Percentiles rank a stretch among this genome's conserved stretches.
phyloP scores from a whole-genome alignment of 164 flowering plant genomes.

The Sedum album region DNA sequence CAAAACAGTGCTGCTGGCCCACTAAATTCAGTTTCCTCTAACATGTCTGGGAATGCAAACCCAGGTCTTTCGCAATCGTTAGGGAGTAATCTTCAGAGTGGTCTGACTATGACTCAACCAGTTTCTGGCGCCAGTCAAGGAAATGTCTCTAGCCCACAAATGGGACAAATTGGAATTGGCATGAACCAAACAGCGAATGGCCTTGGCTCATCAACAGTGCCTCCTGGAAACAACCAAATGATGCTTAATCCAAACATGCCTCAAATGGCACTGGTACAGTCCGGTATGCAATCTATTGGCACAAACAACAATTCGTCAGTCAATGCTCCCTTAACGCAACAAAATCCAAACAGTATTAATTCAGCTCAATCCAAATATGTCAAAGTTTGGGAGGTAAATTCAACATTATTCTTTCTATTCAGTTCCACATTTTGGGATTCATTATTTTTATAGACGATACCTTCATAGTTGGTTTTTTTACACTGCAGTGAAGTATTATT shows the following conservation, averaged over 20 bases:
- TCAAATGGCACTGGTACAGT: slow-evolving; percentile 50
- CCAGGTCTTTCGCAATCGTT: slow-evolving; percentile 55
- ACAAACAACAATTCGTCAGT: slow-evolving; percentile 39
- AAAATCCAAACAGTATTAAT: slow-evolving; percentile 42
- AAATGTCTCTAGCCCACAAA: slow-evolving; percentile 52
- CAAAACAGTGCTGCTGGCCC: slow-evolving; percentile 51
- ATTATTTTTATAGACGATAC: neutral
- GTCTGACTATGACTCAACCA: slow-evolving; percentile 54
- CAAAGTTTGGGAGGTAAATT: slow-evolving; percentile 86
- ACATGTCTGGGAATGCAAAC: slow-evolving; percentile 52
- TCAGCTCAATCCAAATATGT: slow-evolving; percentile 78
- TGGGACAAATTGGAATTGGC: slow-evolving; percentile 59
- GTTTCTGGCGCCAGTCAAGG: slow-evolving; percentile 59
- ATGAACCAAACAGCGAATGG: slow-evolving; percentile 59
- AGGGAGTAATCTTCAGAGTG: slow-evolving; percentile 46
- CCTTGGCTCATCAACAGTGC: slow-evolving; percentile 37
- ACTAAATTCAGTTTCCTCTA: slow-evolving; percentile 48
- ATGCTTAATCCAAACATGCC: slow-evolving; percentile 87
- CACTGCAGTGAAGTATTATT: too few relatives aligned
- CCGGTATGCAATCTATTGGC: slow-evolving; percentile 53
- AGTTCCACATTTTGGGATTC: neutral
- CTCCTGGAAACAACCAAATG: slow-evolving; percentile 71
- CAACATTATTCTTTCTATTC: neutral
- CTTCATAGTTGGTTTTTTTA: neutral
- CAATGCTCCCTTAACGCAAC: slow-evolving; percentile 60